A percentile compares a stretch with the other conserved stretches of the same genome.
Conservation (phyloP, 2,329 filamentous ascomycete species). For the Arthrobotrys musiformis region DNA sequence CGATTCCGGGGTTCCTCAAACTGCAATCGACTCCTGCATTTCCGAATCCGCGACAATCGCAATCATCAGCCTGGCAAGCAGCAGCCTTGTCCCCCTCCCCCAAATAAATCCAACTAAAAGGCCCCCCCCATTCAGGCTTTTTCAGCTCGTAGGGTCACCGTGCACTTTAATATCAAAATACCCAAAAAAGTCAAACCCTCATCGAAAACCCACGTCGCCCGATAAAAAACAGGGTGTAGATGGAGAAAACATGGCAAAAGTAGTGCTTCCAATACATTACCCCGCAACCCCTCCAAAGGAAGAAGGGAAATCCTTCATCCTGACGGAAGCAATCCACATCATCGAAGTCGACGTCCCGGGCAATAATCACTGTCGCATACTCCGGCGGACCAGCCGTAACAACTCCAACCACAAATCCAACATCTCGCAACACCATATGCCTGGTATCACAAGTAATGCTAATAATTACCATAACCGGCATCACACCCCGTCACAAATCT, state of each 20-base stretch:
- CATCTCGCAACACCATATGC: background rate
- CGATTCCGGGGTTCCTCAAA: no score
- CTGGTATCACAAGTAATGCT: background rate
- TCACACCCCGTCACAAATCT: conserved; percentile 4
- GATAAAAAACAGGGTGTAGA: background rate
- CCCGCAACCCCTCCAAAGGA: background rate
- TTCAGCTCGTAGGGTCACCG: background rate
- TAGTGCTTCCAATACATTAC: background rate
- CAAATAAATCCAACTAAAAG: conserved; percentile 8
- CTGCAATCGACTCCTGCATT: background rate
- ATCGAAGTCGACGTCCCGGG: conserved; percentile 14
- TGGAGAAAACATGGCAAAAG: background rate
- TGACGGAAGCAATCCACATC: conserved; percentile 2
- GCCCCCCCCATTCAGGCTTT: no score
- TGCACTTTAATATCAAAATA: no score
- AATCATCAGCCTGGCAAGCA: no score
- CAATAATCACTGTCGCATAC: no score
- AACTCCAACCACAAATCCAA: conserved; percentile 15
- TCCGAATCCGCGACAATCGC: conserved; percentile 7
- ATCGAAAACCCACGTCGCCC: background rate
- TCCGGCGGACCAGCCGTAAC: background rate
- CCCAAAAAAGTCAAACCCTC: background rate
- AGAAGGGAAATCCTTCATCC: background rate
- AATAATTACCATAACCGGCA: no score
- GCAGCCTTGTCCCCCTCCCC: no score